Conservation (phyloP, 768 basidiomycete species). For the Pisolithus microcarpus region DNA sequence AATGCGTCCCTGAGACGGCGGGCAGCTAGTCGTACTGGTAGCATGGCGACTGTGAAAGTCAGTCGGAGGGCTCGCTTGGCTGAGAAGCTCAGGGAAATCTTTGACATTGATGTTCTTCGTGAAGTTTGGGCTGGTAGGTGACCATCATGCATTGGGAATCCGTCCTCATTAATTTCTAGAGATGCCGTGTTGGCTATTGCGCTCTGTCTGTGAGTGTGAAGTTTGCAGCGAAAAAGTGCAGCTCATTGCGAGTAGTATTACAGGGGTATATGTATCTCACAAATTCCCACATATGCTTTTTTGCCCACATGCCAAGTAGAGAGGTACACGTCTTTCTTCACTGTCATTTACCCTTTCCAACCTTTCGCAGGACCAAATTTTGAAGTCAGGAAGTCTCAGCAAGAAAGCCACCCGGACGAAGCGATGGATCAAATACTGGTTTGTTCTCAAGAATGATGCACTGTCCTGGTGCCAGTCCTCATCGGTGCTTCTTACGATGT, state of each 20-base stretch:
- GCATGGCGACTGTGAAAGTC: slow-evolving; percentile 67
- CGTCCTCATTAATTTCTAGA: slow-evolving; percentile 38
- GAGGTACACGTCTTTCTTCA: slow-evolving; percentile 47
- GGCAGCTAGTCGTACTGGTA: slow-evolving; percentile 40
- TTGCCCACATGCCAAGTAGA: slow-evolving; percentile 85
- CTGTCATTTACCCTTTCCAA: slow-evolving; percentile 6
- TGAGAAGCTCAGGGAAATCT: slow-evolving; percentile 84
- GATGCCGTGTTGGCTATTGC: slow-evolving; percentile 90
- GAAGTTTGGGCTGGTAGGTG: slow-evolving; percentile 77
- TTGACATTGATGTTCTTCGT: slow-evolving; percentile 69
- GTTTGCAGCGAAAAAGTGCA: neutral
- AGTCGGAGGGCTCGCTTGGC: slow-evolving; percentile 69
- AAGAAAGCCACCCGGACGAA: slow-evolving; percentile 88
- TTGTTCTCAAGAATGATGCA: slow-evolving; percentile 90
- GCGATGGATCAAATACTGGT: slow-evolving; percentile 94
- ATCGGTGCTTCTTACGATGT: slow-evolving; percentile 45
- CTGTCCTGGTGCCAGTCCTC: slow-evolving; percentile 96
- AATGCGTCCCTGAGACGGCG: slow-evolving; percentile 18
- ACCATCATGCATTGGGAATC: neutral
- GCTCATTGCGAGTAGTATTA: slow-evolving; percentile 47
- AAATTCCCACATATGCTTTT: slow-evolving; percentile 91
- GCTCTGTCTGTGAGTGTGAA: slow-evolving; percentile 70
- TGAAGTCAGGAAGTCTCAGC: slow-evolving; percentile 85
- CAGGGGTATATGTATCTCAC: slow-evolving; percentile 99
- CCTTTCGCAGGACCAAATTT: slow-evolving; percentile 65